Percentiles rank a stretch among this genome's conserved stretches.
These are phyloP conservation scores for Sordariomycetes sp. DNA, from an alignment of 2,329 filamentous ascomycete genomes.

Conservation along the genomic window DNA sequence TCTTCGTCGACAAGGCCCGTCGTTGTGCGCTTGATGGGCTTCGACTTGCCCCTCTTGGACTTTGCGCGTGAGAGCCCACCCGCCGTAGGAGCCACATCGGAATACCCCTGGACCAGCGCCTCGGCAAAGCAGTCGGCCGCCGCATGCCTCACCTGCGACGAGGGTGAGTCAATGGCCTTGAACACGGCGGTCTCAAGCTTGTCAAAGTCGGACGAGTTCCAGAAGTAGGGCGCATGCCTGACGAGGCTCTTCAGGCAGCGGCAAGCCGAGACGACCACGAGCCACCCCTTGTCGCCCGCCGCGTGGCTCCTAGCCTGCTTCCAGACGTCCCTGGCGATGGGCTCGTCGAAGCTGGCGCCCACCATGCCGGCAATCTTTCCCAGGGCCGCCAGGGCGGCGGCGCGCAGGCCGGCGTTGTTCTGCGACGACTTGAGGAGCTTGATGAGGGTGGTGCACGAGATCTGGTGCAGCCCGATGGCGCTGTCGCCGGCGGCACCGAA, in stretches of 20 bases:
- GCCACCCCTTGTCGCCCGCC: slow-evolving; percentile 67
- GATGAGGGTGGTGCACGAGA: slow-evolving; percentile 61
- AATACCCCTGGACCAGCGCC: slow-evolving; percentile 59
- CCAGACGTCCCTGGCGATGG: slow-evolving; percentile 80
- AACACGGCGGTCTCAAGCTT: slow-evolving; percentile 72
- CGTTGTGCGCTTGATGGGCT: slow-evolving; percentile 42
- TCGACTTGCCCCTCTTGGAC: slow-evolving; percentile 59
- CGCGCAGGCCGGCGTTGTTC: slow-evolving; percentile 71
- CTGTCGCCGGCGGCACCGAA: slow-evolving; percentile 92
- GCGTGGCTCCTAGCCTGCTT: slow-evolving; percentile 76
- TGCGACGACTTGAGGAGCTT: slow-evolving; percentile 73
- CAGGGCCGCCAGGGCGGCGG: slow-evolving; percentile 64
- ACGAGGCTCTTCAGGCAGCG: slow-evolving; percentile 67
- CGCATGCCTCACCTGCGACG: slow-evolving; percentile 67
- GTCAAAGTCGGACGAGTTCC: slow-evolving; percentile 84
- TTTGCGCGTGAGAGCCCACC: slow-evolving; percentile 24
- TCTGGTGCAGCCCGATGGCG: slow-evolving; percentile 69
- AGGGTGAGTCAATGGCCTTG: slow-evolving; percentile 75
- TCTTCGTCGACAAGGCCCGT: slow-evolving; percentile 63
- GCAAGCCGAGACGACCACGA: slow-evolving; percentile 71
- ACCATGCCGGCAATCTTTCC: slow-evolving; percentile 70
- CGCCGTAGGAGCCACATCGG: slow-evolving; percentile 34
- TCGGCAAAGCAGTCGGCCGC: slow-evolving; percentile 78
- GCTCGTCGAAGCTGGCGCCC: slow-evolving; percentile 69
- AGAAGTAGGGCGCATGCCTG: slow-evolving; percentile 68